Conservation (phyloP, 768 basidiomycete genomes). For the Filobasidium wieringae region DNA sequence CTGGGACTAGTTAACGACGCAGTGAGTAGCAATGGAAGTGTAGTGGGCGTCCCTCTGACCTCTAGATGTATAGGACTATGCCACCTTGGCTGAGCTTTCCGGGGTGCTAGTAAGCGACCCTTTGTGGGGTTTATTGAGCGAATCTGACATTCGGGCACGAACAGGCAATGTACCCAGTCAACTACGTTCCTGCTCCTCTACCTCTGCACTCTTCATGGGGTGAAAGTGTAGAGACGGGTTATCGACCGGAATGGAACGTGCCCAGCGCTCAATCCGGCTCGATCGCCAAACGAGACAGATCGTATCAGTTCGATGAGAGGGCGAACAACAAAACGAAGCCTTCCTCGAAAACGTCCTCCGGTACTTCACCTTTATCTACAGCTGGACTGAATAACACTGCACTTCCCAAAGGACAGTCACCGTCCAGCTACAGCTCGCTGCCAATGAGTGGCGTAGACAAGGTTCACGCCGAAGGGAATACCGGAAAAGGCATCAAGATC, state of each 20-base stretch:
- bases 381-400: conserved; percentile 1
- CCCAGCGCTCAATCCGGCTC: background rate
- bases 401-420: background rate
- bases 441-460: conserved; percentile 52
- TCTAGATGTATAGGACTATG: conserved; percentile 43
- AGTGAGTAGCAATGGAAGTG: conserved; percentile 16
- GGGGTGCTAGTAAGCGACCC: conserved; percentile 41
- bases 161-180: background rate
- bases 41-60: background rate
- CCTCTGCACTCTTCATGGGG: background rate
- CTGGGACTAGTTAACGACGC: conserved; percentile 43
- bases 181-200: background rate
- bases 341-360: background rate
- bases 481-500: conserved; percentile 56
- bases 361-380: conserved; percentile 11
- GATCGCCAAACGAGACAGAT: background rate
- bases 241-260: background rate
- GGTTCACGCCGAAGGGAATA: conserved; percentile 52
- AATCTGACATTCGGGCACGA: background rate
- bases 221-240: background rate
- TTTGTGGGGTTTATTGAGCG: background rate
- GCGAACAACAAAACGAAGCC: conserved; percentile 36
- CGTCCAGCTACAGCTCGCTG: conserved; percentile 27
- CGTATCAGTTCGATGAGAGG: background rate
- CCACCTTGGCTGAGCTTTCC: conserved; percentile 41